phyloP scores from a whole-genome alignment of 2,329 filamentous ascomycete genomes.

The Stachybotrys echinatus region DNA sequence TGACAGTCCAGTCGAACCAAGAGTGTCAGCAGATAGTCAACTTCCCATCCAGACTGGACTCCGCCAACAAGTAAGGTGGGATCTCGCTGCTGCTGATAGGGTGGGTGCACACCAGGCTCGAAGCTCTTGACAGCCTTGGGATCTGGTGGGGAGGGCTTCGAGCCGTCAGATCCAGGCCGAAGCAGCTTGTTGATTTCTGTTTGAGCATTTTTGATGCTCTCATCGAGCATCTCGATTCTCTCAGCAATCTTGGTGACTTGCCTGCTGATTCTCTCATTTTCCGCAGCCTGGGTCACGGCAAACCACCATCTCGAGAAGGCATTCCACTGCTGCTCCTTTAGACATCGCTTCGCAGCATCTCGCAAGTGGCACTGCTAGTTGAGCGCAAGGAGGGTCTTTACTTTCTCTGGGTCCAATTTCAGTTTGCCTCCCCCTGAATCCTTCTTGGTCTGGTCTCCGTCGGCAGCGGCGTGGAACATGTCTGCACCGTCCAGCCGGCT shows the following conservation, averaged over 20 bases:
- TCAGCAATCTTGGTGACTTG: neutral
- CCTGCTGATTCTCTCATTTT: constrained; percentile 2
- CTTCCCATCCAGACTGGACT: constrained; percentile 30
- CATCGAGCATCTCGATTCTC: neutral
- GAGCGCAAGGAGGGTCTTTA: constrained; percentile 2
- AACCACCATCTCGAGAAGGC: constrained; percentile 38
- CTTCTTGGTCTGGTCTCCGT: constrained; percentile 6
- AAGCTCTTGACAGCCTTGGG: constrained; percentile 11
- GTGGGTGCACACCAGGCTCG: constrained; percentile 14
- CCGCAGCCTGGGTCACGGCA: constrained; percentile 17
- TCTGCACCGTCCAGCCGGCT: constrained; percentile 16
- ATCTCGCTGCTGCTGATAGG: constrained; percentile 24
- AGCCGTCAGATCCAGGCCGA: no score
- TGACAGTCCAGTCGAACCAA: neutral
- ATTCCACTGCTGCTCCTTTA: constrained; percentile 26
- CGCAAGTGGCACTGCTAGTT: constrained; percentile 9
- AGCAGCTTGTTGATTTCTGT: neutral
- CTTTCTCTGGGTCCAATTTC: neutral
- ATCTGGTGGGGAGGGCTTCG: neutral
- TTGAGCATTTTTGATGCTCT: constrained; percentile 1
- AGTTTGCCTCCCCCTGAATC: neutral
- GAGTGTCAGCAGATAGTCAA: constrained; percentile 24
- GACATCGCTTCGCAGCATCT: constrained; percentile 12
- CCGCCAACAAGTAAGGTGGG: constrained; percentile 32
- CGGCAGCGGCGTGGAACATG: constrained; percentile 16